Evolutionary conservation across 495 filamentous ascomycete genomes (phyloP).

Genomic region (Lophiotrema nucula): DNA sequence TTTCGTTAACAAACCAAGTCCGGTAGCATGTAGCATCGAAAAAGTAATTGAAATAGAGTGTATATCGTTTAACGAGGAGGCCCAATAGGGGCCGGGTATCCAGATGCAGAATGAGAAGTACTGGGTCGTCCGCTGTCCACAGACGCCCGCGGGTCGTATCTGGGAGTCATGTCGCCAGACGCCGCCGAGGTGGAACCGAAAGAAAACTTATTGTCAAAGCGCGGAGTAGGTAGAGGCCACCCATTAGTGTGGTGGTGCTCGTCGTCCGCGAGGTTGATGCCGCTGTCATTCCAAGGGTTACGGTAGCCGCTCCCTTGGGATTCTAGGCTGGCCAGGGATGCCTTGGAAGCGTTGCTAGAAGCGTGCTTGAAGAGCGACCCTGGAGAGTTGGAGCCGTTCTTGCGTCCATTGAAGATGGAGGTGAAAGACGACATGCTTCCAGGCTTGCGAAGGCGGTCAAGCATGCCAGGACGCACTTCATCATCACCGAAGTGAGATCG

Average conservation of each 20-base stretch:
- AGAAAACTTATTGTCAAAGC: constrained; percentile 33
- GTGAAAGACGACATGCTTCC: constrained; percentile 90
- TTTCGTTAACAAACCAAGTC: constrained; percentile 15
- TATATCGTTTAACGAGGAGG: constrained; percentile 38
- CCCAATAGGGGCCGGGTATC: constrained; percentile 48
- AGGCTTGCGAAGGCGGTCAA: constrained; percentile 86
- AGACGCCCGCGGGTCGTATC: constrained; percentile 62
- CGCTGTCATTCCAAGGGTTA: constrained; percentile 96
- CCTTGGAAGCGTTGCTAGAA: constrained; percentile 90
- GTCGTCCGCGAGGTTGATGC: constrained; percentile 87
- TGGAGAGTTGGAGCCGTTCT: constrained; percentile 80
- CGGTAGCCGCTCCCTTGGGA: constrained; percentile 89
- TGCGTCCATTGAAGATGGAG: constrained; percentile 84
- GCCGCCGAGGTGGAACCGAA: constrained; percentile 29
- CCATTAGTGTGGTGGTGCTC: constrained; percentile 60
- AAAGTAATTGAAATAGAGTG: neutral
- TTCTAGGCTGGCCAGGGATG: constrained; percentile 89
- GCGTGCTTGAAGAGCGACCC: constrained; percentile 88
- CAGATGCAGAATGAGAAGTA: constrained; percentile 76
- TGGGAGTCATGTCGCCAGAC: constrained; percentile 36
- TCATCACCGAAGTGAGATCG: constrained; percentile 76
- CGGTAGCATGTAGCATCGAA: neutral
- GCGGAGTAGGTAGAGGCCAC: constrained; percentile 29
- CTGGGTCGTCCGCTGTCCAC: constrained; percentile 88
- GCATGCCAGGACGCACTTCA: constrained; percentile 68